phyloP scores from a whole-genome alignment of 2,329 filamentous ascomycete species.

The Hirsutella thompsonii region DNA sequence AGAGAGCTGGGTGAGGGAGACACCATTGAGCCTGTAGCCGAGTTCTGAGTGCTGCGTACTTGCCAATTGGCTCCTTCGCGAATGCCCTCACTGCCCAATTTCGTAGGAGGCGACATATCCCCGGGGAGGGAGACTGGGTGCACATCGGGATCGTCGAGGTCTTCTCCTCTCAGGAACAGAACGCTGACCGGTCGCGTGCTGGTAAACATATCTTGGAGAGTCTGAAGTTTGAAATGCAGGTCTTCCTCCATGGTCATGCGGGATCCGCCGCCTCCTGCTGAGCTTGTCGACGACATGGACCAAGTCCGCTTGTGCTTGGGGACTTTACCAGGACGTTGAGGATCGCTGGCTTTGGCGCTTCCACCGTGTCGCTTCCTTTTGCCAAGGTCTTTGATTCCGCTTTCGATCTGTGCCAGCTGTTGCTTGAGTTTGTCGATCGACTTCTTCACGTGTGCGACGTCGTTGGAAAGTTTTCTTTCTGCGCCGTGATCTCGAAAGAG shows the following conservation, averaged over 20 bases:
- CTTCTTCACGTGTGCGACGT: conserved; percentile 90
- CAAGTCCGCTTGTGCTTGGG: conserved; percentile 87
- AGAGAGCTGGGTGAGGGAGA: conserved; percentile 55
- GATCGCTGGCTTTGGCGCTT: conserved; percentile 30
- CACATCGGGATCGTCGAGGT: conserved; percentile 66
- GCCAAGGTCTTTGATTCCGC: conserved; percentile 51
- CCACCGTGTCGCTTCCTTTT: conserved; percentile 48
- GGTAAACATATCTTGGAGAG: conserved; percentile 77
- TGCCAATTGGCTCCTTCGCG: conserved; percentile 38
- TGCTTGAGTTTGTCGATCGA: conserved; percentile 93
- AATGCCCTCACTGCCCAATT: conserved; percentile 27
- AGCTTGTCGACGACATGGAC: conserved; percentile 78
- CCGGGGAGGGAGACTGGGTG: conserved; percentile 64
- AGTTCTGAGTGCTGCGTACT: conserved; percentile 38
- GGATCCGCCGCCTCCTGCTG: conserved; percentile 30
- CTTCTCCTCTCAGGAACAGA: conserved; percentile 63
- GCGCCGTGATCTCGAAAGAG: conserved; percentile 93
- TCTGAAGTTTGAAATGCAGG: conserved; percentile 64
- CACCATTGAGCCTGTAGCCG: conserved; percentile 48
- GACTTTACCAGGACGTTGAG: conserved; percentile 63
- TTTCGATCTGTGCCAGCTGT: conserved; percentile 70
- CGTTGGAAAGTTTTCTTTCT: conserved; percentile 88
- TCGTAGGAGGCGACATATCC: conserved; percentile 49
- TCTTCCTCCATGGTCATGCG: conserved; percentile 57
- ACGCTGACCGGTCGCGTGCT: conserved; percentile 70